phyloP scores from a whole-genome alignment of 257 asterid species.

The Przewalskia tangutica region DNA sequence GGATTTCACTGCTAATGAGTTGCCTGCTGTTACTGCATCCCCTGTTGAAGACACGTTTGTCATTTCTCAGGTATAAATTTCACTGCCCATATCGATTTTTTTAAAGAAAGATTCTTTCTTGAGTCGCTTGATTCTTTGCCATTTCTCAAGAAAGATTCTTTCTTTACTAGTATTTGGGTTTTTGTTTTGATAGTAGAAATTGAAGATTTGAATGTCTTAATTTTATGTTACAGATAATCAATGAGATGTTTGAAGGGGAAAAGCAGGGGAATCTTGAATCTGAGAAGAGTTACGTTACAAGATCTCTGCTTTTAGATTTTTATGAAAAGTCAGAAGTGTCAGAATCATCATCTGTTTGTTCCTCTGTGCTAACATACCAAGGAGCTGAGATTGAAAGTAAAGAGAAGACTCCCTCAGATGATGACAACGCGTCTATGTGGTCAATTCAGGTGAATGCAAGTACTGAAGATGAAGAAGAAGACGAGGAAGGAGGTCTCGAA shows the following conservation, averaged over 20 bases:
- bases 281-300: conserved; percentile 40
- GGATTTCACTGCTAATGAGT: conserved; percentile 16
- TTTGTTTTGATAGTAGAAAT: not conserved
- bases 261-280: conserved; percentile 24
- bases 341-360: conserved; percentile 36
- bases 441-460: conserved; percentile 75
- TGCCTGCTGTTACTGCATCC: conserved; percentile 18
- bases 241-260: conserved; percentile 25
- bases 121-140: not conserved
- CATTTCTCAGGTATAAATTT: conserved; percentile 40
- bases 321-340: conserved; percentile 41
- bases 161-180: not conserved
- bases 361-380: conserved; percentile 37
- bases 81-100: too few species aligned
- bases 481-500: conserved; percentile 14
- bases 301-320: conserved; percentile 72
- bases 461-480: conserved; percentile 31
- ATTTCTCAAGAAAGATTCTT: not conserved
- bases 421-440: conserved; percentile 58
- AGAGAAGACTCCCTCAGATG: conserved; percentile 29
- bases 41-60: conserved; percentile 29
- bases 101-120: too few species aligned
- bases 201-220: not conserved
- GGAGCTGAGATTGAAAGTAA: conserved; percentile 14
- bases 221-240: conserved; percentile 19